Percentiles rank a stretch among this genome's conserved stretches.
These are phyloP conservation scores for Penicillium argentinense DNA, from an alignment of 495 filamentous ascomycete genomes.

Conservation along the genomic window DNA sequence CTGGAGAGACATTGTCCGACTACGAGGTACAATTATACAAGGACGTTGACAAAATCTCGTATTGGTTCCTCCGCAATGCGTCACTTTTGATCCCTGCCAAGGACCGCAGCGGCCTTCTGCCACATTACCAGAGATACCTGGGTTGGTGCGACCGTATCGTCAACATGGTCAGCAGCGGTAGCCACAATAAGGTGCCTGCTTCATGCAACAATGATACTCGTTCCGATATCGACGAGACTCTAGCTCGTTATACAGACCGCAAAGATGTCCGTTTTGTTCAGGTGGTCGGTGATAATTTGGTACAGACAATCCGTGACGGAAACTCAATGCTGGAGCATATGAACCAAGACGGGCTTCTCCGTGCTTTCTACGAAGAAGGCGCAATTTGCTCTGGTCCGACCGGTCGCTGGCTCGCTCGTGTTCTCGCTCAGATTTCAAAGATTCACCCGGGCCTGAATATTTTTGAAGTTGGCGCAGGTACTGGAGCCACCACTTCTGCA, in stretches of 20 bases:
- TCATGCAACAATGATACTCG: no score
- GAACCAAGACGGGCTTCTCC: neutral
- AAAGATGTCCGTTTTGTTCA: neutral
- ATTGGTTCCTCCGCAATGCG: neutral
- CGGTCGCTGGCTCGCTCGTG: neutral
- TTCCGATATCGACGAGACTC: no score
- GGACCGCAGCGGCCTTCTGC: no score
- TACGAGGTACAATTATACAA: neutral
- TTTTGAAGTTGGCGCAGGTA: constrained; percentile 3
- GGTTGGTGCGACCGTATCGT: no score
- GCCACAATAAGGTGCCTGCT: no score
- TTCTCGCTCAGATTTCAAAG: neutral
- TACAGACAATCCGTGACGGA: neutral
- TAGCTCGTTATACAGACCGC: no score
- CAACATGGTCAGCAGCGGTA: no score
- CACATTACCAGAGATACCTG: no score
- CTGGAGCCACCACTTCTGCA: neutral
- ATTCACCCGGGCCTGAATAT: neutral
- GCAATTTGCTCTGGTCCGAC: neutral
- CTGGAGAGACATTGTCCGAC: neutral
- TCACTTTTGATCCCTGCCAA: no score
- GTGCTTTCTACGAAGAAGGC: neutral
- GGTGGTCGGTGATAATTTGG: neutral
- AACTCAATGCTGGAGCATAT: neutral
- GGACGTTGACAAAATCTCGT: neutral